These are phyloP conservation scores for Pezicula carpinea DNA, from an alignment of 2,329 filamentous ascomycete species.

Conservation along the genomic window DNA sequence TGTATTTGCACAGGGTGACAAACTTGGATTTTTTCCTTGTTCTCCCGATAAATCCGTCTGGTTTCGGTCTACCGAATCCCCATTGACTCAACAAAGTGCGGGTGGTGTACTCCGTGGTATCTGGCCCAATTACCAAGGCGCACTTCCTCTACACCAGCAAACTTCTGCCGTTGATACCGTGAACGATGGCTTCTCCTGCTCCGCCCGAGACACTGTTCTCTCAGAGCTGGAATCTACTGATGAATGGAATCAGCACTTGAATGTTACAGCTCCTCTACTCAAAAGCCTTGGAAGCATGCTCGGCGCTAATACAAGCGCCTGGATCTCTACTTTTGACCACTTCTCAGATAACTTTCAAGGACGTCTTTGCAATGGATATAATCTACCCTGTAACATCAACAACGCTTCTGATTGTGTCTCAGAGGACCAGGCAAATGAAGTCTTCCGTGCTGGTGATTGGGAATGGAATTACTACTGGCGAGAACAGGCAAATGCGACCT, in stretches of 20 bases:
- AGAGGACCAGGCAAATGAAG: conserved; percentile 28
- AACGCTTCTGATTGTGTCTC: conserved; percentile 29
- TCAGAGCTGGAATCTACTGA: conserved; percentile 23
- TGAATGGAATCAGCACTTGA: conserved; percentile 32
- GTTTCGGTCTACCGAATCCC: conserved; percentile 32
- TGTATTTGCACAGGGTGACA: too few relatives aligned
- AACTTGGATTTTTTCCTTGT: conserved; percentile 28
- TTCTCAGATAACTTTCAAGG: conserved; percentile 37
- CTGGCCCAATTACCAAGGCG: conserved; percentile 29
- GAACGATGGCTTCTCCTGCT: conserved; percentile 31
- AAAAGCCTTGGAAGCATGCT: conserved; percentile 28
- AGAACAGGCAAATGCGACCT: conserved; percentile 27
- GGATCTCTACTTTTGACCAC: conserved; percentile 33
- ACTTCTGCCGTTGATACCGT: conserved; percentile 31
- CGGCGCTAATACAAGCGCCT: conserved; percentile 24
- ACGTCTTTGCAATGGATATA: conserved; percentile 35
- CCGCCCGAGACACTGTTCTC: conserved; percentile 21
- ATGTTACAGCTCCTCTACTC: conserved; percentile 28
- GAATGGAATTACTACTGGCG: conserved; percentile 38
- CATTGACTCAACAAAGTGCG: conserved; percentile 32
- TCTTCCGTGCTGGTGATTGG: conserved; percentile 36
- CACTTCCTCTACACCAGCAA: conserved; percentile 34
- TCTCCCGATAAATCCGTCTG: conserved; percentile 27
- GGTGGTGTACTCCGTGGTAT: conserved; percentile 34
- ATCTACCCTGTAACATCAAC: conserved; percentile 28